Evolutionary conservation across 352 stramenopile genomes (phyloP), one percentile per base, ranked within the genome.

Genomic region (Globisporangium apiculatum): DNA sequence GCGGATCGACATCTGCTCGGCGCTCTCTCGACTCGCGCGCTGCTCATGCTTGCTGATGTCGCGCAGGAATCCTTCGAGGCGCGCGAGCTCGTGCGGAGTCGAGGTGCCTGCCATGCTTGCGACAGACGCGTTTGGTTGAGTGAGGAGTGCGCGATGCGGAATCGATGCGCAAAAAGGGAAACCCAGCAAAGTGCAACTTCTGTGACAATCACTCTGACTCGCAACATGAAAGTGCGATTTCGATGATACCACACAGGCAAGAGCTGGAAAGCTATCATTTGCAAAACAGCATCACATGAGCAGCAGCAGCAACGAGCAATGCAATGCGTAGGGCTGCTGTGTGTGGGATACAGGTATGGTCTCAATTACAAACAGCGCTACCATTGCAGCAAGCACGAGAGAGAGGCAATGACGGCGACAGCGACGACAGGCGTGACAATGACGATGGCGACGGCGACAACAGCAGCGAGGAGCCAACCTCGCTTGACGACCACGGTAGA

Each of bases 1-100:
- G 24, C 58, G 51, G 14, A 63, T 67, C n/a, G 73, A 84, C 36
- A 64, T 70, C 31, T 63, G 70, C 57, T 87, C 71, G 9, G 75
- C 66, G 49, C 65, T 73, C 49, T 86, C 67, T 31, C 72, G 56
- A 24, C 64, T 78, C 49, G 71, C 61, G 52, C 60, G 69, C 58
- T 86, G 66, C 37, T 87, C 76, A 48, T 73, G 72, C 38, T 65
- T 72, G 51, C 64, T 78, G 41, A 91, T 65, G 49, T 79, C 63
- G 18, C 76, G 69, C 51, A 91, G 60, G 17, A 88, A 70, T 40
- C 49, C 76, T 58, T 89, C 81, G 31, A 89, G 58, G 15, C 76
- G 75, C 47, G 63, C 57, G 43, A 87, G 61, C 9, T 68, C 65
- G 51, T 70, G 43, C 35, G 57, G 60, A 51, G 55, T 17, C 15